phyloP scores from a whole-genome alignment of 2,329 filamentous ascomycete genomes.

The Xylaria sp. region DNA sequence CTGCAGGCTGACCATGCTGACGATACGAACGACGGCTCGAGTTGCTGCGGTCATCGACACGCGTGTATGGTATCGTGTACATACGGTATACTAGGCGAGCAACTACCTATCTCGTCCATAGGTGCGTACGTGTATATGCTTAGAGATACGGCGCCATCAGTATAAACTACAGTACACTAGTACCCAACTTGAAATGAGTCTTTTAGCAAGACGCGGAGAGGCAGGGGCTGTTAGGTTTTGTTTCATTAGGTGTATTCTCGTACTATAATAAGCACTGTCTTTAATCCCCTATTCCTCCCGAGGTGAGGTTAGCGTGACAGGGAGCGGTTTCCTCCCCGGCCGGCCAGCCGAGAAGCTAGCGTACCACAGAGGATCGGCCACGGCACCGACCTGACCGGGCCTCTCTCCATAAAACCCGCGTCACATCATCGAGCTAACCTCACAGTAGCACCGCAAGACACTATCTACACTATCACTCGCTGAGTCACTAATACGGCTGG shows the following conservation, averaged over 20 bases:
- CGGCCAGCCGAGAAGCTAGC: constrained; percentile 9
- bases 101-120: background rate
- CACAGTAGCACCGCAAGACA: background rate
- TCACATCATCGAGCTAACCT: constrained; percentile 4
- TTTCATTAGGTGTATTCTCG: background rate
- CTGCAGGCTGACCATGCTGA: background rate
- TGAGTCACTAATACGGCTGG: background rate
- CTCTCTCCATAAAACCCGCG: constrained; percentile 26
- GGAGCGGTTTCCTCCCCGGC: constrained; percentile 17
- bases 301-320: constrained; percentile 23
- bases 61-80: background rate
- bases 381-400: constrained; percentile 17
- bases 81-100: background rate
- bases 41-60: background rate
- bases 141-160: background rate
- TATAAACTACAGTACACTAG: no score
- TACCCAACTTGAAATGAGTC: background rate
- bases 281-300: constrained; percentile 9
- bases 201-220: background rate
- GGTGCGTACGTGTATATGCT: background rate
- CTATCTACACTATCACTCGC: background rate
- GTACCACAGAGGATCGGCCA: constrained; percentile 8
- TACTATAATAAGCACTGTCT: constrained; percentile 11
- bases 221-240: background rate
- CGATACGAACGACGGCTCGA: background rate